phyloP scores from a whole-genome alignment of 768 basidiomycete genomes.

The Dioszegia crocea region DNA sequence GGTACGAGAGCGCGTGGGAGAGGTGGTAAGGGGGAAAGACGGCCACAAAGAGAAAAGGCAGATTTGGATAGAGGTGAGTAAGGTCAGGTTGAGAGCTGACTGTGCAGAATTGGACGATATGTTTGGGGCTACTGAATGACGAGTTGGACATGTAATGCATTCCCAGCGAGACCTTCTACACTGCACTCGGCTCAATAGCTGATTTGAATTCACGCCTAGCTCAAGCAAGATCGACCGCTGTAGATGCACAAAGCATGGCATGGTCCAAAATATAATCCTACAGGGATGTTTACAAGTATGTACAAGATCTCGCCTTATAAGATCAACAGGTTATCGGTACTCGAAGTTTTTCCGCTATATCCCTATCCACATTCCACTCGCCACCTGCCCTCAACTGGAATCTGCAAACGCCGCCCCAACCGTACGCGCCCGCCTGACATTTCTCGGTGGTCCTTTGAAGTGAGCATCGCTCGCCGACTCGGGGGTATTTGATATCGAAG shows the following conservation, averaged over 20 bases:
- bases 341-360: too few species aligned
- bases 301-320: not conserved
- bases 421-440: not conserved
- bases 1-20: conserved; percentile 67
- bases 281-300: not conserved
- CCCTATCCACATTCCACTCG: too few species aligned
- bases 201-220: too few species aligned
- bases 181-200: too few species aligned
- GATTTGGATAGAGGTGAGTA: conserved; percentile 42
- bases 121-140: conserved; percentile 24
- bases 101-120: conserved; percentile 36
- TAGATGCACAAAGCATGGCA: too few species aligned
- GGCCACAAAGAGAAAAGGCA: conserved; percentile 23
- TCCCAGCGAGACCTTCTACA: too few species aligned
- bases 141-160: not conserved
- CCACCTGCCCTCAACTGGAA: not conserved
- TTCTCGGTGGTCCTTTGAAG: not conserved
- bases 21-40: conserved; percentile 51
- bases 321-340: too few species aligned
- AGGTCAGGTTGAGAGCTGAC: not conserved
- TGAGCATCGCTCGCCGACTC: not conserved
- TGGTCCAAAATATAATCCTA: not conserved
- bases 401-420: conserved; percentile 1
- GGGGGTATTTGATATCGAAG: not conserved
- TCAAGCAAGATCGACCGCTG: too few species aligned